Base-by-base conservation (phyloP, 345 rosid species). In the Eucalyptus erythrocorys region DNA sequence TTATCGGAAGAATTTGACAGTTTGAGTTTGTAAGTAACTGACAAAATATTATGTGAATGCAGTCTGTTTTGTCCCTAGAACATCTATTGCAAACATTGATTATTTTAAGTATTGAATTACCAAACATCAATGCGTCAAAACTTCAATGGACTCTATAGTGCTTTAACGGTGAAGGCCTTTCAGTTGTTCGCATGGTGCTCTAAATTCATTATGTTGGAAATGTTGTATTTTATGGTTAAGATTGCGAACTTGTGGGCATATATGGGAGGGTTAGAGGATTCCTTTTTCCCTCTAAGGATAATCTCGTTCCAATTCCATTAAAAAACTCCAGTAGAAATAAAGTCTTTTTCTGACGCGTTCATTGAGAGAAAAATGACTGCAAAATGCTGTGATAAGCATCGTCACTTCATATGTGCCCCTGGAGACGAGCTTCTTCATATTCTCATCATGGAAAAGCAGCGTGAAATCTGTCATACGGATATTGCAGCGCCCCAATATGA, bases 81-180 rank as follows among this genome's bases (percentile, higher is more conserved):
- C 96, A 45, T 95, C 97, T 27, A 61, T 94, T 17, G 87, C 95
- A 45, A 95, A 92, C 85, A 91, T 95, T 85, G 98, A 96, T 92
- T 91, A 93, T 90, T 51, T 92, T 96, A 92, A 93, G 61, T 53
- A 94, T 96, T 89, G 92, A 93, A 42, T 92, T 95, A 90, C 94
- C 92, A 37, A 94, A 95, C 92, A 92, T 94, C 3, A 95, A 95
- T 88, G 94, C 93, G 0, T 51, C 22, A 0, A 19, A 51, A 51
- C 55, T 51, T 91, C 94, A 94, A n/a, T 96, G 98, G 97, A 82
- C 93, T 84, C 89, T 96, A 88, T 95, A 95, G 89, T 95, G 96
- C 91, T 90, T 50, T 86, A 96, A 86, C 87, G 98, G 98, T 96
- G 94, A 91, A 86, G 42, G 48, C 87, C n/a, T 42, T 49, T 53